Conservation (phyloP, 768 basidiomycete genomes). For the Rhodocollybia butyracea region DNA sequence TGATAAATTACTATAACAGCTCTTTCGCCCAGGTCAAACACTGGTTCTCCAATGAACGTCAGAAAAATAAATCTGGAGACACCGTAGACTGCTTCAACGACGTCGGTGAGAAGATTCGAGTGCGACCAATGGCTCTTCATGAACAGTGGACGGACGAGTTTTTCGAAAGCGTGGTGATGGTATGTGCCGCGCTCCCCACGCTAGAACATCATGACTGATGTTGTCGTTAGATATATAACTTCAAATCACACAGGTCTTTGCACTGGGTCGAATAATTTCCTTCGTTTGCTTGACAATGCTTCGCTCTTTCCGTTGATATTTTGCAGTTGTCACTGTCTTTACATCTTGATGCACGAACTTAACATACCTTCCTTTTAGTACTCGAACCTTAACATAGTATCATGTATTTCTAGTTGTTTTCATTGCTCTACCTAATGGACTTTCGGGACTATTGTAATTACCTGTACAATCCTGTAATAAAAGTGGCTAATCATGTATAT, state of each 20-base stretch:
- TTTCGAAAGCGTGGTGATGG: slow-evolving; percentile 54
- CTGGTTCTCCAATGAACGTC: slow-evolving; percentile 67
- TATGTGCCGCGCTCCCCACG: too few species aligned
- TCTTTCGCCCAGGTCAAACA: slow-evolving; percentile 62
- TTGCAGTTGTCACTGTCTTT: background rate
- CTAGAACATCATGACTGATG: too few species aligned
- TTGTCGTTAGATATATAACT: too few species aligned
- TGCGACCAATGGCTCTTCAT: slow-evolving; percentile 46
- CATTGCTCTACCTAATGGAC: background rate
- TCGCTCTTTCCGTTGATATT: background rate
- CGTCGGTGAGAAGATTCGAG: slow-evolving; percentile 38
- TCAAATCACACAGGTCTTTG: slow-evolving; percentile 1
- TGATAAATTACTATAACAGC: slow-evolving; percentile 22
- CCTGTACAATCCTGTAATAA: background rate
- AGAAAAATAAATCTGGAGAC: slow-evolving; percentile 37
- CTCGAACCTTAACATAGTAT: background rate
- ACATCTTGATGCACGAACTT: slow-evolving; percentile 2
- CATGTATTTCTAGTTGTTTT: background rate
- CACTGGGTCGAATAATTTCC: slow-evolving; percentile 6
- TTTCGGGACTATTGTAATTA: background rate
- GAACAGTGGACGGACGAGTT: slow-evolving; percentile 60
- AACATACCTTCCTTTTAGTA: background rate
- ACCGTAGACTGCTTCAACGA: slow-evolving; percentile 31
- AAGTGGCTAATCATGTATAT: background rate
- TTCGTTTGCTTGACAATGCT: background rate